These are phyloP conservation scores for Spergularia azorica DNA, from an alignment of 179 eudicot genomes.

Conservation along the genomic window DNA sequence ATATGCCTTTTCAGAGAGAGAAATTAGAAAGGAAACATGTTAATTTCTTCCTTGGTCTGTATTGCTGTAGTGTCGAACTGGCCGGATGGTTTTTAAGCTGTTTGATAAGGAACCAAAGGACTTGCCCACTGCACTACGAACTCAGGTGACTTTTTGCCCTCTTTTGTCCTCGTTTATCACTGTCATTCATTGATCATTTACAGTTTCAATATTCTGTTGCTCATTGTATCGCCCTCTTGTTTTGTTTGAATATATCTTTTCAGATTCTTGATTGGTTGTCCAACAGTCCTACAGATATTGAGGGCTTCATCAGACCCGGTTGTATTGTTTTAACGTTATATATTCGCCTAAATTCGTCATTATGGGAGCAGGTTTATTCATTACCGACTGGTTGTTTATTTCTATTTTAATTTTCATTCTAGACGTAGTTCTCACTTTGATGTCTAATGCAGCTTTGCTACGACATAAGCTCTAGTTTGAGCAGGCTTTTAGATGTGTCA, in stretches of 20 bases:
- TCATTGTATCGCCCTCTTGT: not conserved
- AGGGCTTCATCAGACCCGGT: slow-evolving; percentile 93
- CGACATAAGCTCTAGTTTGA: slow-evolving; percentile 62
- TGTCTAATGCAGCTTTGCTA: slow-evolving; percentile 55
- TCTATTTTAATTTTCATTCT: slow-evolving; percentile 1
- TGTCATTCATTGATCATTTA: not conserved
- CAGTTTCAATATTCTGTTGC: not conserved
- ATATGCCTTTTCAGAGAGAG: not conserved
- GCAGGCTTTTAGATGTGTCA: slow-evolving; percentile 64
- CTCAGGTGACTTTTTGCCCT: slow-evolving; percentile 52
- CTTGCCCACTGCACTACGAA: slow-evolving; percentile 63
- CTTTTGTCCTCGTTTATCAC: not conserved
- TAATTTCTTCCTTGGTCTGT: not conserved
- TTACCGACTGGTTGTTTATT: slow-evolving; percentile 13
- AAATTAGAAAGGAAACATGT: not conserved
- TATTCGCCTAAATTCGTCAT: slow-evolving; percentile 58
- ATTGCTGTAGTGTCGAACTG: slow-evolving; percentile 71
- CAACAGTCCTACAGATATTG: slow-evolving; percentile 82
- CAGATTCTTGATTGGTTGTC: slow-evolving; percentile 94
- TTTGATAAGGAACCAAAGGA: slow-evolving; percentile 90
- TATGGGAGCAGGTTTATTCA: slow-evolving; percentile 78
- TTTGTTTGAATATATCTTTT: slow-evolving; percentile 22
- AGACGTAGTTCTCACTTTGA: slow-evolving; percentile 13
- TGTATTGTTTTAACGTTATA: slow-evolving; percentile 81
- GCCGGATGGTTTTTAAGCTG: slow-evolving; percentile 83